Evolutionary conservation across 108 stramenopile species (phyloP), one percentile per base, ranked within the genome.

Genomic region (Chaetoceros tenuissimus): DNA sequence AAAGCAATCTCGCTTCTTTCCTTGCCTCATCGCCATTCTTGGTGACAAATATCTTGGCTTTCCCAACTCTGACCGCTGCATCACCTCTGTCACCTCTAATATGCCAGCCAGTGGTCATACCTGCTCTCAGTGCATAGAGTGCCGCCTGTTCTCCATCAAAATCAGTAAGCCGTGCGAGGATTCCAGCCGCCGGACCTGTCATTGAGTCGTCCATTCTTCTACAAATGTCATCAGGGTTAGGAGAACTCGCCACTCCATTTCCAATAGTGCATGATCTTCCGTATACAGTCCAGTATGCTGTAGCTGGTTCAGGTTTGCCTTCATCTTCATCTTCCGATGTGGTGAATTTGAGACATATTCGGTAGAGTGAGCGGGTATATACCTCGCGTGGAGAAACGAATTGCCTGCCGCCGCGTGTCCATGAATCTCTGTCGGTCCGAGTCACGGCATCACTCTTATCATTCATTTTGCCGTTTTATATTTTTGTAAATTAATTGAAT

Each of bases 291-390:
- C 90, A 92, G 48, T 80, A 92, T 24, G 90, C 84, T 51, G 90
- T 92, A 24, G 82, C 86, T 3, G 90, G 86, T 69, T 92, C 90
- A n/a, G 82, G 85, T 62, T 92, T 92, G 22, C 90, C 90, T 65
- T 92, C 90, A 49, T 92, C 90, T 50, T 92, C 90, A 47, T 92
- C 90, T 62, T 92, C 90, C 28, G 90, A 92, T 5, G 90, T 92
- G 56, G 90, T 92, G 57, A 92, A 92, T 75, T 92, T 92, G 51
- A 92, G 68, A 62, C 90, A 92, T 54, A 92, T 68, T 53, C 90
- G 77, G 57, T 67, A 88, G 5, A 92, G 72, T 5, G 78, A 69
- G 23, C 90, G 63, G 17, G 90, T 88, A 69, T 92, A 92, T n/a
- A 88, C 74, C 69, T 92, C 90, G 48, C 84, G 71, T 30, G 78